A percentile compares a stretch with the other conserved stretches of the same genome.
These are phyloP conservation scores for Papiliotrema fonsecae DNA, from an alignment of 1,284 basidiomycete genomes.

Conservation along the genomic window DNA sequence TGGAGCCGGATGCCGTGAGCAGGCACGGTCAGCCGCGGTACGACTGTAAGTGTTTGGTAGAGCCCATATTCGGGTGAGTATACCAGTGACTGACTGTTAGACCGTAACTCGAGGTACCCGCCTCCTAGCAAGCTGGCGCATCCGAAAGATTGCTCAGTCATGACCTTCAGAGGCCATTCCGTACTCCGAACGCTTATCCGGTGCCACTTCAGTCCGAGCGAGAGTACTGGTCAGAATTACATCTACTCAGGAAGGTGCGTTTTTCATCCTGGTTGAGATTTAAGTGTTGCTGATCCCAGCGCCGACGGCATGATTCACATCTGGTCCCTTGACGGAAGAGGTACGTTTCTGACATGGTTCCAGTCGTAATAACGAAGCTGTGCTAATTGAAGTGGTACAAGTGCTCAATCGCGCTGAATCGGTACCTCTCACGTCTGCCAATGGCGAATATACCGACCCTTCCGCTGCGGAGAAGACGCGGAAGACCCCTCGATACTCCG, in stretches of 20 bases:
- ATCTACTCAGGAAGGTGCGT: constrained; percentile 71
- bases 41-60: constrained; percentile 59
- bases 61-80: neutral
- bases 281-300: constrained; percentile 6
- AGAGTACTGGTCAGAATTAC: constrained; percentile 88
- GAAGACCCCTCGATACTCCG: constrained; percentile 3
- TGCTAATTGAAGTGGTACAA: constrained; percentile 18
- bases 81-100: constrained; percentile 34
- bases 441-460: constrained; percentile 40
- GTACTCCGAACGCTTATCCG: constrained; percentile 92
- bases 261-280: neutral
- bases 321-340: constrained; percentile 85
- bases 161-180: constrained; percentile 89
- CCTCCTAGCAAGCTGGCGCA: constrained; percentile 51
- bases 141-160: constrained; percentile 87
- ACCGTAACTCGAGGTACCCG: constrained; percentile 58
- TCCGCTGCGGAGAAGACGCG: constrained; percentile 27
- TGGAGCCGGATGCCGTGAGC: constrained; percentile 49
- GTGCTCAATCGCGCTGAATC: constrained; percentile 76
- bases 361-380: too few relatives aligned
- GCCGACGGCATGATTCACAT: constrained; percentile 58
- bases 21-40: constrained; percentile 63
- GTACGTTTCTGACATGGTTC: constrained; percentile 18
- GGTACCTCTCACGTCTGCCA: constrained; percentile 58
- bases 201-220: constrained; percentile 87